phyloP scores from a whole-genome alignment of 2,329 filamentous ascomycete genomes.

The Trichophyton benhamiae region DNA sequence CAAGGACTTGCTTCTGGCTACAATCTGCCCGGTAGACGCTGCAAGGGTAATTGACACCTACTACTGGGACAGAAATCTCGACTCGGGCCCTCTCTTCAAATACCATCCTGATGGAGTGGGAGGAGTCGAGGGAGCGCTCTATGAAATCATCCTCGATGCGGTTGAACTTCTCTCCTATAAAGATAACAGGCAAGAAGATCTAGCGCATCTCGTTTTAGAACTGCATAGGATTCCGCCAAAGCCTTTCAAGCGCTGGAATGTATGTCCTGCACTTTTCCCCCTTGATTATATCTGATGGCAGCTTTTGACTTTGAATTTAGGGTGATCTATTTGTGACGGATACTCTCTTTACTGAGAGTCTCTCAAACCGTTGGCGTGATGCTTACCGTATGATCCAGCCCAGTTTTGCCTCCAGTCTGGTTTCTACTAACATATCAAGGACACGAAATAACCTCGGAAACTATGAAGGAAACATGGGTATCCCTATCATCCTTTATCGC shows the following conservation, averaged over 20 bases:
- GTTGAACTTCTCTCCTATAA: background rate
- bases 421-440: too few species aligned
- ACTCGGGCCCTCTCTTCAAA: background rate
- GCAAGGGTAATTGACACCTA: slow-evolving; percentile 3
- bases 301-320: background rate
- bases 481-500: background rate
- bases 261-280: background rate
- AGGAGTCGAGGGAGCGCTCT: background rate
- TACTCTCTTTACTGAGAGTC: background rate
- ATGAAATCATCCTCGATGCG: background rate
- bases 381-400: background rate
- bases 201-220: slow-evolving; percentile 3
- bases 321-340: slow-evolving; percentile 1
- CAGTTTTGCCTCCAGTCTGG: too few species aligned
- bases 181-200: slow-evolving; percentile 5
- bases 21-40: background rate
- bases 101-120: background rate
- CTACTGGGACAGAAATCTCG: slow-evolving; percentile 5
- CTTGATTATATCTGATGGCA: too few species aligned
- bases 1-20: background rate
- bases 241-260: background rate
- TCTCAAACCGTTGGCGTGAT: slow-evolving; percentile 2
- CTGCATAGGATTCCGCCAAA: slow-evolving; percentile 3
- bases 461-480: background rate
- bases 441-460: background rate